Conservation (phyloP, 2,329 filamentous ascomycete genomes). For the Talaromyces sp. region DNA sequence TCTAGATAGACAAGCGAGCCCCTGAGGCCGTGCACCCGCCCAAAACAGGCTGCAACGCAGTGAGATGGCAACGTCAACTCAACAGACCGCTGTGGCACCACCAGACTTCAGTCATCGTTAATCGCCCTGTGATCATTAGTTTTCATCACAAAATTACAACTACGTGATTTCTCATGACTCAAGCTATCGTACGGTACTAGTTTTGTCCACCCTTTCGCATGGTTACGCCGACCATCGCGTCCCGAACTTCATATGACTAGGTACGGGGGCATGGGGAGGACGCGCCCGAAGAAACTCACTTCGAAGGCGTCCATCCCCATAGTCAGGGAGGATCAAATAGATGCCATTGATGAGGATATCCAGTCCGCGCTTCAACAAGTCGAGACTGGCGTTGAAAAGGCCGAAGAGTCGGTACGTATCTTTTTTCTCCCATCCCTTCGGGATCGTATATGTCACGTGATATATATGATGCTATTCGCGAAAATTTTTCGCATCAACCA, state of each 20-base stretch:
- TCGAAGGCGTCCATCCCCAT: constrained; percentile 84
- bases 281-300: constrained; percentile 69
- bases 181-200: constrained; percentile 61
- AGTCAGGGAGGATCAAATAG: constrained; percentile 85
- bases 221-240: constrained; percentile 36
- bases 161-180: constrained; percentile 52
- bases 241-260: constrained; percentile 44
- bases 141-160: constrained; percentile 56
- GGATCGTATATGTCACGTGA: constrained; percentile 30
- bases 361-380: constrained; percentile 78
- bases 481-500: constrained; percentile 7
- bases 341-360: constrained; percentile 79
- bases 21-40: constrained; percentile 41
- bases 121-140: constrained; percentile 46
- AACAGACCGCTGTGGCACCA: constrained; percentile 36
- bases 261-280: constrained; percentile 46
- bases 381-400: constrained; percentile 94
- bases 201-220: constrained; percentile 57
- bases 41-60: constrained; percentile 41
- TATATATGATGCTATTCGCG: constrained; percentile 23
- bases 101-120: constrained; percentile 31
- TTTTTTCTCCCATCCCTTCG: constrained; percentile 28
- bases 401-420: constrained; percentile 88
- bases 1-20: constrained; percentile 40
- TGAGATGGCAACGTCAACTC: constrained; percentile 46